Percentiles rank a stretch among this genome's conserved stretches.
These are phyloP conservation scores for Ambrosia artemisiifolia DNA, from an alignment of 129 eudicot species.

Conservation along the genomic window DNA sequence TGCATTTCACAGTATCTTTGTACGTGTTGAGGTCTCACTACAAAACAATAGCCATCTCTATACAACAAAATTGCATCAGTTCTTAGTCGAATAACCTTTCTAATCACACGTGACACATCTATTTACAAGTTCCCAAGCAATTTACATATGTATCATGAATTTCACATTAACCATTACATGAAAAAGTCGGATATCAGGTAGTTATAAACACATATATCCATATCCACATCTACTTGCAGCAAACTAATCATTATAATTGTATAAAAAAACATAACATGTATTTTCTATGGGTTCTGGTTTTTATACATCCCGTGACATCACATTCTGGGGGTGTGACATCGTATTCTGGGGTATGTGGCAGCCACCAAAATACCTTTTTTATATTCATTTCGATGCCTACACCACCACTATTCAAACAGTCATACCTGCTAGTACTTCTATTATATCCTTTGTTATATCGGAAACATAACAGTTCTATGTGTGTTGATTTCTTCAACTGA, in stretches of 20 bases:
- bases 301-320: no score
- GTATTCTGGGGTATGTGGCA: no score
- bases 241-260: neutral
- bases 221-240: neutral
- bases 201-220: no score
- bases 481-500: neutral
- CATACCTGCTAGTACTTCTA: neutral
- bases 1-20: constrained; percentile 92
- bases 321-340: no score
- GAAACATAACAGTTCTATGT: neutral
- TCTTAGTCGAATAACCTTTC: neutral
- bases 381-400: neutral
- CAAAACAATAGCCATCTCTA: constrained; percentile 88
- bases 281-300: no score
- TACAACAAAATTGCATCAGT: no score
- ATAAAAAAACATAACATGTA: neutral
- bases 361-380: neutral
- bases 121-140: neutral
- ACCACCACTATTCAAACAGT: neutral
- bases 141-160: neutral
- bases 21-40: constrained; percentile 88
- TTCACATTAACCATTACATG: neutral
- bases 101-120: constrained; percentile 1
- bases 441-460: neutral
- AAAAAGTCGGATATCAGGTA: neutral